phyloP scores from a whole-genome alignment of 768 basidiomycete genomes.

The Calocera cornea region DNA sequence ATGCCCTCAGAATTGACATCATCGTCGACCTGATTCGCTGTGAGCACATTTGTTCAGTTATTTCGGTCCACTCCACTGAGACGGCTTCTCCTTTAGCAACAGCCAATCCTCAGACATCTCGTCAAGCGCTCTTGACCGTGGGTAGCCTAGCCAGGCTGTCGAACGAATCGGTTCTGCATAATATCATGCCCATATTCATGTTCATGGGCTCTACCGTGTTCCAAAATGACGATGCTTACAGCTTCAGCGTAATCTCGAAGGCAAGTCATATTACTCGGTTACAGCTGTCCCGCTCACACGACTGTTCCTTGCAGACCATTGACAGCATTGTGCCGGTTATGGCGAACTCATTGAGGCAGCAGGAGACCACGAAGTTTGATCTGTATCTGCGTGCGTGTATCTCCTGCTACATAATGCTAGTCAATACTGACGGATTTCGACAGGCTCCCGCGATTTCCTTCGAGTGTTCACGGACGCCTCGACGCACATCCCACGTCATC shows the following conservation, averaged over 20 bases:
- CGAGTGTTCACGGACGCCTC: constrained; percentile 89
- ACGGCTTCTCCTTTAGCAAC: constrained; percentile 39
- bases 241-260: constrained; percentile 88
- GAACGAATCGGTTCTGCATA: constrained; percentile 82
- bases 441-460: constrained; percentile 60
- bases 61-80: not conserved
- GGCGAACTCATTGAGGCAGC: constrained; percentile 58
- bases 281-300: not conserved
- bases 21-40: constrained; percentile 78
- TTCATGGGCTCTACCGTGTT: constrained; percentile 99
- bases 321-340: constrained; percentile 90
- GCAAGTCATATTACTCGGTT: constrained; percentile 29
- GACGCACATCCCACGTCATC: constrained; percentile 81
- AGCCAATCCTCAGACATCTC: constrained; percentile 85
- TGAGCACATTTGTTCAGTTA: constrained; percentile 27
- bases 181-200: constrained; percentile 96
- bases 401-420: not conserved
- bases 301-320: constrained; percentile 48
- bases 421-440: not conserved
- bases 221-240: constrained; percentile 90
- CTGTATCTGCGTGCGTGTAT: constrained; percentile 39
- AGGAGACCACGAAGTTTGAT: constrained; percentile 40
- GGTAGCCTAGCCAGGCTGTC: constrained; percentile 69
- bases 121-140: constrained; percentile 80
- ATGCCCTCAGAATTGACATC: constrained; percentile 62